phyloP scores from a whole-genome alignment of 2,329 filamentous ascomycete species.

The Ophiocordyceps robertsii region DNA sequence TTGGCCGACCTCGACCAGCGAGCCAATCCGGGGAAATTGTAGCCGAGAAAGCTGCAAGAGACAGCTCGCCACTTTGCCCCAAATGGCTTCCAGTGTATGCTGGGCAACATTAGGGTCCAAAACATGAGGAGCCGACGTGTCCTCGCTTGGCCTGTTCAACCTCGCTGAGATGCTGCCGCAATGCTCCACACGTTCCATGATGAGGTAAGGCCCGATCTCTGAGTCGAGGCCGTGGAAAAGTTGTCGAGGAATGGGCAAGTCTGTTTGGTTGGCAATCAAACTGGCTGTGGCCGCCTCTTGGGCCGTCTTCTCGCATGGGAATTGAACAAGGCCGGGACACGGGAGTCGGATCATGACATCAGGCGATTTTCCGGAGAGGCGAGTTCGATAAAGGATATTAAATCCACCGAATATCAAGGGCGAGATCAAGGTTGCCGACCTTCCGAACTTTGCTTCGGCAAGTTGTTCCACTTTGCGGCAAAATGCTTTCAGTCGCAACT shows the following conservation, averaged over 20 bases:
- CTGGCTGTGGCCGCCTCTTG: neutral
- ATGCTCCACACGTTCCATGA: too few relatives aligned
- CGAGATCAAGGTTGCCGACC: slow-evolving; percentile 6
- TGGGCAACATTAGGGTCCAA: too few relatives aligned
- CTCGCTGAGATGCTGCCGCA: too few relatives aligned
- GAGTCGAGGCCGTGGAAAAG: neutral
- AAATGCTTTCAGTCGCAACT: too few relatives aligned
- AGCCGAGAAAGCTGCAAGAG: too few relatives aligned
- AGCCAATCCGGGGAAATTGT: slow-evolving; percentile 13
- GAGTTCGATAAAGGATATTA: neutral
- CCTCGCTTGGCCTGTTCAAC: slow-evolving; percentile 8
- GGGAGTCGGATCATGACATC: neutral
- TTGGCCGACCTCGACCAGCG: neutral
- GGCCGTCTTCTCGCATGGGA: neutral
- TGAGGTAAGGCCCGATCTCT: neutral
- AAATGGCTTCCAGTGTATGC: too few relatives aligned
- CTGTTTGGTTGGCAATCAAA: neutral
- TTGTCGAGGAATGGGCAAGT: neutral
- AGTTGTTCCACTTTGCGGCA: slow-evolving; percentile 5
- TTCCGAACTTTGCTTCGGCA: slow-evolving; percentile 7
- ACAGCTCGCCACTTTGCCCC: too few relatives aligned
- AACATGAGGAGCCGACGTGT: too few relatives aligned
- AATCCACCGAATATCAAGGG: slow-evolving; percentile 7
- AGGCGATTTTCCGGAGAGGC: too few relatives aligned
- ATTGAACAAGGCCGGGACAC: neutral